Percentiles rank a stretch among this genome's conserved stretches.
Conservation (phyloP, 768 basidiomycete species). For the Gyrodon lividus region DNA sequence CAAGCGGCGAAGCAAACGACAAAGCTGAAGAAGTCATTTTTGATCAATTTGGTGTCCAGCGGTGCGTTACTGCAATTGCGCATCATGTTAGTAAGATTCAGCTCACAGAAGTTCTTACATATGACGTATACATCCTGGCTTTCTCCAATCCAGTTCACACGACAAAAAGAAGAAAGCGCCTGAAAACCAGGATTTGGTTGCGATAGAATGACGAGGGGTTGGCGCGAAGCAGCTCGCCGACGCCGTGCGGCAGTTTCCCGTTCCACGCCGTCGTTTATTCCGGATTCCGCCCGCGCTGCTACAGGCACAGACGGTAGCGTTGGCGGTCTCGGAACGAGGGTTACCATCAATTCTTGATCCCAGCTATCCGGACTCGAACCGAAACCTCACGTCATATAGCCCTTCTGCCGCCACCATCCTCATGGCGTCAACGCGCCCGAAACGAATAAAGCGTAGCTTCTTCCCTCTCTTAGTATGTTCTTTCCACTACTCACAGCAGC, state of each 20-base stretch:
- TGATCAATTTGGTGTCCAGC: conserved; percentile 73
- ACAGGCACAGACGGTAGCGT: conserved; percentile 72
- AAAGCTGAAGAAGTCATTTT: conserved; percentile 68
- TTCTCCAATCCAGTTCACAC: conserved; percentile 45
- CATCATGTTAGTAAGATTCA: conserved; percentile 49
- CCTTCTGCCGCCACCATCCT: no score
- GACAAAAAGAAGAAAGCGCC: conserved; percentile 38
- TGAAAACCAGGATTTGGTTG: conserved; percentile 74
- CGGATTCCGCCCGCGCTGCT: conserved; percentile 52
- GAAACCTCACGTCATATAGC: no score
- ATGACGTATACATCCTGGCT: conserved; percentile 2
- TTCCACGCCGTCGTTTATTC: conserved; percentile 52
- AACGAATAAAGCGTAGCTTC: no score
- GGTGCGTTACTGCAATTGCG: conserved; percentile 58
- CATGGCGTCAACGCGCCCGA: no score
- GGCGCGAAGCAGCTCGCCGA: conserved; percentile 77
- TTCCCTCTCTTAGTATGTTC: no score
- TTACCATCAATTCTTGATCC: conserved; percentile 76
- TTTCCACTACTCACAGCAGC: no score
- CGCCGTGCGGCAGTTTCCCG: conserved; percentile 34
- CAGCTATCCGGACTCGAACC: conserved; percentile 69
- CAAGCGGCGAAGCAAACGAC: conserved; percentile 61
- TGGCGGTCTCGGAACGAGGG: conserved; percentile 72
- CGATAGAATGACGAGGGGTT: conserved; percentile 88
- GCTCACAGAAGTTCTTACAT: conserved; percentile 59